A percentile compares a stretch with the other conserved stretches of the same genome.
These are phyloP conservation scores for Botryosphaeria dothidea DNA, from an alignment of 2,329 filamentous ascomycete genomes.

Conservation along the genomic window DNA sequence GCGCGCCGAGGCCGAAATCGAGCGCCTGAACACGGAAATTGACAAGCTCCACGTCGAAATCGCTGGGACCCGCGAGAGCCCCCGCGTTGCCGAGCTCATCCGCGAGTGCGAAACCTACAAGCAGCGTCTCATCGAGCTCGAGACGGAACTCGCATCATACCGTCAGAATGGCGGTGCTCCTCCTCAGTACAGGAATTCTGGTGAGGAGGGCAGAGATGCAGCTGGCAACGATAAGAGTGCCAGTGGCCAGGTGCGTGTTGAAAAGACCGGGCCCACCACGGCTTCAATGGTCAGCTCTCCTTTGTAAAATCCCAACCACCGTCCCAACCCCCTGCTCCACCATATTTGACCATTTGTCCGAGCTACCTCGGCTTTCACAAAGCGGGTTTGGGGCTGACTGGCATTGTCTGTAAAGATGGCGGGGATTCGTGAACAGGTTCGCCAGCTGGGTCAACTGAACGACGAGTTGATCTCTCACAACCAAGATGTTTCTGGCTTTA, in stretches of 20 bases:
- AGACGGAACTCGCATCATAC: constrained; percentile 7
- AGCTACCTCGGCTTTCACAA: not conserved
- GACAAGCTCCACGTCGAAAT: constrained; percentile 14
- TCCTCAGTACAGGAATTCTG: constrained; percentile 8
- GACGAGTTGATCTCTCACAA: constrained; percentile 18
- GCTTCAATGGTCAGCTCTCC: constrained; percentile 17
- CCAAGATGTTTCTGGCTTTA: constrained; percentile 5
- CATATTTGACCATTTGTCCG: not conserved
- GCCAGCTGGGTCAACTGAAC: constrained; percentile 18
- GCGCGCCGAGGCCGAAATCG: constrained; percentile 8
- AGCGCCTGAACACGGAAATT: constrained; percentile 4
- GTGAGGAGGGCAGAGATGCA: not conserved
- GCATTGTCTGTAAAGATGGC: constrained; percentile 16
- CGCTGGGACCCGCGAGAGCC: constrained; percentile 15
- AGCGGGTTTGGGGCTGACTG: not conserved
- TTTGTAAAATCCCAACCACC: not conserved
- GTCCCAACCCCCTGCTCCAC: not conserved
- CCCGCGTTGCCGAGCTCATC: constrained; percentile 18
- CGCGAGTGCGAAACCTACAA: constrained; percentile 19
- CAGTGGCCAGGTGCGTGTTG: constrained; percentile 17
- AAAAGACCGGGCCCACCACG: not conserved
- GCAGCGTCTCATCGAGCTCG: constrained; percentile 15
- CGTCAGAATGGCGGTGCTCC: constrained; percentile 17
- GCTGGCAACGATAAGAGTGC: not conserved
- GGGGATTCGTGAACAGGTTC: constrained; percentile 16